These are phyloP conservation scores for Sapria himalayana DNA, from an alignment of 345 rosid genomes.

Conservation along the genomic window DNA sequence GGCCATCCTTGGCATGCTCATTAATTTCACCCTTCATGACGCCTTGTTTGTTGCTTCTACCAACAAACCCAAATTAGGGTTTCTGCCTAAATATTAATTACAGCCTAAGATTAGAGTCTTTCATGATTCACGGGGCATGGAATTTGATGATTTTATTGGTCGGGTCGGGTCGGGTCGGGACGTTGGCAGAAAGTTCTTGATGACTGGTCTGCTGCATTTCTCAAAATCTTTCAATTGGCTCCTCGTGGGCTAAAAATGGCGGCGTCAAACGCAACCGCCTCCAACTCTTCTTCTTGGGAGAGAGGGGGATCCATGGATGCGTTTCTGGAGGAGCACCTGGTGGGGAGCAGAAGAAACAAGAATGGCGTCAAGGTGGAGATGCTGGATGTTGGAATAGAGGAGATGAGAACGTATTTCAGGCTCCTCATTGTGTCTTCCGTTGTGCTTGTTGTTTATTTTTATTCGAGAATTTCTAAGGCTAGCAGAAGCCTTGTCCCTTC, in stretches of 20 bases:
- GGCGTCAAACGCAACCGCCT: constrained; percentile 15
- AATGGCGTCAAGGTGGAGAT: constrained; percentile 81
- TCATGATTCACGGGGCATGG: no score
- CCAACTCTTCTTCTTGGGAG: constrained; percentile 28
- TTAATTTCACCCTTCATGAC: no score
- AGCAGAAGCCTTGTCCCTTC: constrained; percentile 31
- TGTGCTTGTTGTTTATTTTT: constrained; percentile 75
- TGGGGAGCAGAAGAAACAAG: constrained; percentile 66
- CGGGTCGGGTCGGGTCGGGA: no score
- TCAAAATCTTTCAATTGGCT: constrained; percentile 45
- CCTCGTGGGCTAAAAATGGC: constrained; percentile 21
- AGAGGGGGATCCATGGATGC: constrained; percentile 92
- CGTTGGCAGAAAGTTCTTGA: constrained; percentile 85
- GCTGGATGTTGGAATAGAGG: constrained; percentile 86
- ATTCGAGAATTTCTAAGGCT: constrained; percentile 70
- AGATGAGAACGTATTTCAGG: constrained; percentile 84
- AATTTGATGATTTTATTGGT: no score
- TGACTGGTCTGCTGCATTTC: constrained; percentile 78
- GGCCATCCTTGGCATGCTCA: no score
- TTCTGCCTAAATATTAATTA: no score
- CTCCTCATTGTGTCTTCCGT: constrained; percentile 77
- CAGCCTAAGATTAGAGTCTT: no score
- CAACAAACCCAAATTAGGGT: no score
- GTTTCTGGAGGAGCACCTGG: constrained; percentile 69
- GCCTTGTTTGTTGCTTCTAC: no score